Conservation (phyloP, 345 rosid species). For the Psidium friedrichsthalianum region DNA sequence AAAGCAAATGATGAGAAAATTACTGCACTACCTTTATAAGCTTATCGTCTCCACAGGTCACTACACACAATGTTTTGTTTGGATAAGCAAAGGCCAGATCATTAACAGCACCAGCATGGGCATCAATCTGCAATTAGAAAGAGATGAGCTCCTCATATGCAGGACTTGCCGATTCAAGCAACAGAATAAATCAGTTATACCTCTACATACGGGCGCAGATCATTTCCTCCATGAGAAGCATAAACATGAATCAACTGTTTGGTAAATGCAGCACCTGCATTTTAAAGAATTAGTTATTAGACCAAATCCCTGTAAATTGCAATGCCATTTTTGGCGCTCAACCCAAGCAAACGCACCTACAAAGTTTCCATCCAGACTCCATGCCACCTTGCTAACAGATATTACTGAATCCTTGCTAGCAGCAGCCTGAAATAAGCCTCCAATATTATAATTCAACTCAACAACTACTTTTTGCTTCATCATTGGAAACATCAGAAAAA, state of each 20-base stretch:
- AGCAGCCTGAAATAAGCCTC: conserved; percentile 26
- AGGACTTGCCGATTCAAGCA: background rate
- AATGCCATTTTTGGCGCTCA: background rate
- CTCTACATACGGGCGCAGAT: conserved; percentile 14
- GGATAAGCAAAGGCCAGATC: conserved; percentile 87
- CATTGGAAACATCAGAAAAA: background rate
- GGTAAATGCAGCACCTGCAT: conserved; percentile 21
- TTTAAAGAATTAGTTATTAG: background rate
- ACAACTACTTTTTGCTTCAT: background rate
- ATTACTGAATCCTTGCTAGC: conserved; percentile 27
- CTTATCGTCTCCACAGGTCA: conserved; percentile 90
- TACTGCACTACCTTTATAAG: conserved; percentile 48
- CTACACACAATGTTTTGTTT: conserved; percentile 65
- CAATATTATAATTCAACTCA: background rate
- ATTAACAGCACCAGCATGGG: conserved; percentile 78
- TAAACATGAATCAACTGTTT: conserved; percentile 23
- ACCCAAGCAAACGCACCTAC: conserved; percentile 13
- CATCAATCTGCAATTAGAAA: conserved; percentile 51
- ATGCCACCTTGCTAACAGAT: conserved; percentile 48
- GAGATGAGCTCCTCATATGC: background rate
- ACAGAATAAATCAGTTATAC: conserved; percentile 2
- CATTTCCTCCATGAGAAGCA: conserved; percentile 15
- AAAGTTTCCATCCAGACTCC: conserved; percentile 64
- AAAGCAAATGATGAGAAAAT: background rate
- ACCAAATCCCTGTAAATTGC: background rate